Conservation (phyloP, 2,329 filamentous ascomycete genomes). For the Pseudogymnoascus sp. region DNA sequence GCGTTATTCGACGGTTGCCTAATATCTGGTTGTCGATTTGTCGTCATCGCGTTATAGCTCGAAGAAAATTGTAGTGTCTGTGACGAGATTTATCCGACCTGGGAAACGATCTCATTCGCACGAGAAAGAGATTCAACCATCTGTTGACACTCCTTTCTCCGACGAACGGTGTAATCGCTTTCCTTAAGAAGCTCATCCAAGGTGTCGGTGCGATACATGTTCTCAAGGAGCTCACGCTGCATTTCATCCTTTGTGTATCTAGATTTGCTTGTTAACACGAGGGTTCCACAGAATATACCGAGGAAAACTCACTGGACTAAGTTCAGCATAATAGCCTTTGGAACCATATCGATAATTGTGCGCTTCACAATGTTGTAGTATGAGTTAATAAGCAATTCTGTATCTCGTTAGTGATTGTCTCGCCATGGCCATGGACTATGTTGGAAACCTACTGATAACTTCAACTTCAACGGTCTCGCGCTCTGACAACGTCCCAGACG, state of each 20-base stretch:
- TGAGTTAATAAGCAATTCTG: slow-evolving; percentile 88
- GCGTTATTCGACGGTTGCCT: slow-evolving; percentile 1
- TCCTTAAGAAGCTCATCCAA: slow-evolving; percentile 95
- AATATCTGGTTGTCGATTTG: background rate
- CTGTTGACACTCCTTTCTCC: slow-evolving; percentile 96
- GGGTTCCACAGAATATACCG: background rate
- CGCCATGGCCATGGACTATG: background rate
- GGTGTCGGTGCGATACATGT: slow-evolving; percentile 90
- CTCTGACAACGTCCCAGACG: slow-evolving; percentile 86
- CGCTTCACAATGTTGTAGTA: slow-evolving; percentile 98
- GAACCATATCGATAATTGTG: slow-evolving; percentile 99
- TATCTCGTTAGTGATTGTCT: slow-evolving; percentile 17
- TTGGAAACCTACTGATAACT: slow-evolving; percentile 74
- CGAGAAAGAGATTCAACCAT: slow-evolving; percentile 92
- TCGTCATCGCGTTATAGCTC: slow-evolving; percentile 8
- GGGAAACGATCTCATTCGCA: slow-evolving; percentile 93
- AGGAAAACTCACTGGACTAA: slow-evolving; percentile 73
- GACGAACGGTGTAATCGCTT: slow-evolving; percentile 89
- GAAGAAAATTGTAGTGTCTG: slow-evolving; percentile 2
- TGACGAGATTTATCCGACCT: slow-evolving; percentile 39
- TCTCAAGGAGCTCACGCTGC: slow-evolving; percentile 92
- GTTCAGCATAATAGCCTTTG: slow-evolving; percentile 97
- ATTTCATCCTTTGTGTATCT: slow-evolving; percentile 97
- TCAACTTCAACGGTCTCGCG: slow-evolving; percentile 94
- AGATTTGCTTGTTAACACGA: slow-evolving; percentile 17